phyloP scores from a whole-genome alignment of 2,329 filamentous ascomycete genomes.

The Colletotrichum sp. region DNA sequence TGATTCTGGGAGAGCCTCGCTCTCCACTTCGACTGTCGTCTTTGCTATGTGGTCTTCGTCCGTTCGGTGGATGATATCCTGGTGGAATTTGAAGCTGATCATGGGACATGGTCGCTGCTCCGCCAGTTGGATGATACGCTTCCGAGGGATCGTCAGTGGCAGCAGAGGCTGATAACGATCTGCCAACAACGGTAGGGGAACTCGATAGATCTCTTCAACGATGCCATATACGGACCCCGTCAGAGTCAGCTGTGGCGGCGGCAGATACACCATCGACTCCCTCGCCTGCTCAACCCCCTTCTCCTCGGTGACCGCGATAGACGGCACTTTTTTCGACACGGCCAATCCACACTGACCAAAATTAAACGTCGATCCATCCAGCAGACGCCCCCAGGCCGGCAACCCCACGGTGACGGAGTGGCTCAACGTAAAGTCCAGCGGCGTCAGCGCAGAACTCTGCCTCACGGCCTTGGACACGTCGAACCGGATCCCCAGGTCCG shows the following conservation, averaged over 20 bases:
- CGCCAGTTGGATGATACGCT: constrained; percentile 40
- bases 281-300: neutral
- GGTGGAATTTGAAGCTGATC: constrained; percentile 41
- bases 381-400: constrained; percentile 32
- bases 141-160: constrained; percentile 38
- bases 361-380: constrained; percentile 19
- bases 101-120: constrained; percentile 42
- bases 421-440: constrained; percentile 44
- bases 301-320: constrained; percentile 1
- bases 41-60: constrained; percentile 8
- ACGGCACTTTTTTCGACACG: constrained; percentile 21
- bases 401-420: constrained; percentile 41
- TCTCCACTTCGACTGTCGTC: constrained; percentile 38
- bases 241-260: constrained; percentile 40
- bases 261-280: constrained; percentile 15
- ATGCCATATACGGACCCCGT: constrained; percentile 46
- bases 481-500: constrained; percentile 43
- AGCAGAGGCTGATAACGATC: constrained; percentile 45
- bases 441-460: constrained; percentile 20
- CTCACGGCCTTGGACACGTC: constrained; percentile 31
- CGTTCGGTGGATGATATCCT: constrained; percentile 37
- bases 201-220: constrained; percentile 31
- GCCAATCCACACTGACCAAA: neutral
- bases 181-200: constrained; percentile 35
- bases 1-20: constrained; percentile 42